These are phyloP conservation scores for Drechslerella stenobrocha DNA, from an alignment of 2,329 filamentous ascomycete genomes.

Conservation along the genomic window DNA sequence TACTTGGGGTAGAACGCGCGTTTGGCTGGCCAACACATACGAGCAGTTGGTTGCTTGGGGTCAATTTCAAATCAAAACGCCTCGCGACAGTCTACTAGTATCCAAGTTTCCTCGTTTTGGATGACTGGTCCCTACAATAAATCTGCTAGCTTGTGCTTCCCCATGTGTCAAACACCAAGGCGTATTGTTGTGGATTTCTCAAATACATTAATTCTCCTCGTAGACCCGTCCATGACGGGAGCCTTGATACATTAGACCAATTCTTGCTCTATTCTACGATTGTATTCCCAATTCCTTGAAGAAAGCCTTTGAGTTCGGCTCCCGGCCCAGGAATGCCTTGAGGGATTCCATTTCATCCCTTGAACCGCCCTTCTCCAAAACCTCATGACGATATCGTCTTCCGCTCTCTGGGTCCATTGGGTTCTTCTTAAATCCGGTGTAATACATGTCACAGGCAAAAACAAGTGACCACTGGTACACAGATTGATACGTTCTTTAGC, in stretches of 20 bases:
- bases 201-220: no score
- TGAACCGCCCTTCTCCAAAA: slow-evolving; percentile 75
- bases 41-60: no score
- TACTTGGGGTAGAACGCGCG: not conserved
- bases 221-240: no score
- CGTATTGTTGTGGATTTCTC: no score
- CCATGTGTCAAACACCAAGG: no score
- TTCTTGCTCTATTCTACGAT: slow-evolving; percentile 11
- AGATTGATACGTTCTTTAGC: not conserved
- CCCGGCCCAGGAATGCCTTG: slow-evolving; percentile 74
- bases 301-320: slow-evolving; percentile 76
- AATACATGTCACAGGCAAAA: slow-evolving; percentile 85
- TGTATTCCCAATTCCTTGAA: slow-evolving; percentile 72
- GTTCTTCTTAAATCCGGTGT: slow-evolving; percentile 73
- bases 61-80: no score
- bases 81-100: no score
- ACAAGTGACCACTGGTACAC: slow-evolving; percentile 66
- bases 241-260: no score
- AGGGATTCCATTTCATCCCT: slow-evolving; percentile 80
- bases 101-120: no score
- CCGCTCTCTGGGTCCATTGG: slow-evolving; percentile 77
- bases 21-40: slow-evolving; percentile 3
- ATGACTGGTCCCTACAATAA: no score
- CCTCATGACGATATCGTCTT: slow-evolving; percentile 73
- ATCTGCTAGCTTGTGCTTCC: no score